Percentiles rank a stretch among this genome's conserved stretches.
phyloP scores from a whole-genome alignment of 805 yeast genomes.

The Wickerhamiella hasegawae region DNA sequence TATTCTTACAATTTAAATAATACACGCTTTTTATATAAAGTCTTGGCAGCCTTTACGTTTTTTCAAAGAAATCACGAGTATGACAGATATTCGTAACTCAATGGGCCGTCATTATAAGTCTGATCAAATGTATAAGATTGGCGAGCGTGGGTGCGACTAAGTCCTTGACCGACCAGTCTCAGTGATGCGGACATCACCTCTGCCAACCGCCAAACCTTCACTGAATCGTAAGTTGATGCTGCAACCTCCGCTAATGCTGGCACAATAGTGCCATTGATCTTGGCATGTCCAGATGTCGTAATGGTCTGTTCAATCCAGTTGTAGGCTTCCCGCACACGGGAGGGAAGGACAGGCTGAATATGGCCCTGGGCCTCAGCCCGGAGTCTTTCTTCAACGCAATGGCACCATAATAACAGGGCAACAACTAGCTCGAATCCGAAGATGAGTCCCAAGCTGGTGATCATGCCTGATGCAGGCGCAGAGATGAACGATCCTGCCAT shows the following conservation, averaged over 20 bases:
- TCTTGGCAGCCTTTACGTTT: too few relatives aligned
- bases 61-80: neutral
- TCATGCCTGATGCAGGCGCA: slow-evolving; percentile 12
- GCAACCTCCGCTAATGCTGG: slow-evolving; percentile 15
- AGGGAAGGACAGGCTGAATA: slow-evolving; percentile 2
- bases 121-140: neutral
- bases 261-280: slow-evolving; percentile 13
- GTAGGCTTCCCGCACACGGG: slow-evolving; percentile 1
- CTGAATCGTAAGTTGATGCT: slow-evolving; percentile 16
- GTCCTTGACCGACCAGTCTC: slow-evolving; percentile 12
- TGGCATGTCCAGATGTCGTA: slow-evolving; percentile 10
- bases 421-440: slow-evolving; percentile 15
- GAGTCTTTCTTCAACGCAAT: slow-evolving; percentile 15
- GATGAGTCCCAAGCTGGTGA: slow-evolving; percentile 12
- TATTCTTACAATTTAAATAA: too few relatives aligned
- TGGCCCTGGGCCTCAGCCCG: slow-evolving; percentile 1
- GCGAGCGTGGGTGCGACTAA: too few relatives aligned
- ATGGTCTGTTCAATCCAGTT: slow-evolving; percentile 13
- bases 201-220: slow-evolving; percentile 17
- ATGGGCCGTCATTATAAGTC: neutral
- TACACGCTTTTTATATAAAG: too few relatives aligned
- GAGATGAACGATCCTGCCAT: slow-evolving; percentile 13
- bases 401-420: slow-evolving; percentile 18
- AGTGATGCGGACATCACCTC: slow-evolving; percentile 13
- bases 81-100: neutral